A percentile compares a stretch with the other conserved stretches of the same genome.
Conservation (phyloP, 164 flowering plant genomes). For the Brasenia schreberi region DNA sequence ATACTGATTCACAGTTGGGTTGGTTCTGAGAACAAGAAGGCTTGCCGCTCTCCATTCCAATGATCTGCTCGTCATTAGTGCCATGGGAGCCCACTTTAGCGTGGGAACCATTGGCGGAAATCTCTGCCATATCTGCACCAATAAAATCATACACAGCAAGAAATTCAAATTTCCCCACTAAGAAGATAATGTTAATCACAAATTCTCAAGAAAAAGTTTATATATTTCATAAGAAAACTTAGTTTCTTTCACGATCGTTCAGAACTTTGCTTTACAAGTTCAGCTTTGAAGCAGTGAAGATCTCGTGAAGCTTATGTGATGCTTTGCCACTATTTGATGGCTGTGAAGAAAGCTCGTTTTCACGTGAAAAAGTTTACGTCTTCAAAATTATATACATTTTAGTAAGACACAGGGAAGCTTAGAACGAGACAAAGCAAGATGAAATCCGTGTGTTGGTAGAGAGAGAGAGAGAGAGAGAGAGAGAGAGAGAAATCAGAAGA, state of each 20-base stretch:
- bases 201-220: neutral
- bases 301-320: too few relatives aligned
- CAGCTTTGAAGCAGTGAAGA: too few relatives aligned
- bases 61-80: neutral
- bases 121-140: conserved; percentile 8
- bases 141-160: too few relatives aligned
- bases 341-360: too few relatives aligned
- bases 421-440: too few relatives aligned
- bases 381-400: too few relatives aligned
- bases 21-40: neutral
- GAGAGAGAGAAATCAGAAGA: neutral
- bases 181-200: neutral
- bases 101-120: conserved; percentile 5
- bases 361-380: too few relatives aligned
- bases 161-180: too few relatives aligned
- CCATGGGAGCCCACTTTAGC: neutral
- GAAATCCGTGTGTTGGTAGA: too few relatives aligned
- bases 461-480: neutral
- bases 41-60: neutral
- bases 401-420: too few relatives aligned
- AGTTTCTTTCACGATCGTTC: neutral
- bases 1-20: neutral
- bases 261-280: too few relatives aligned
- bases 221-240: neutral
- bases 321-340: too few relatives aligned